Evolutionary conservation across 768 basidiomycete genomes (phyloP).

Genomic region (Boletus coccyginus): DNA sequence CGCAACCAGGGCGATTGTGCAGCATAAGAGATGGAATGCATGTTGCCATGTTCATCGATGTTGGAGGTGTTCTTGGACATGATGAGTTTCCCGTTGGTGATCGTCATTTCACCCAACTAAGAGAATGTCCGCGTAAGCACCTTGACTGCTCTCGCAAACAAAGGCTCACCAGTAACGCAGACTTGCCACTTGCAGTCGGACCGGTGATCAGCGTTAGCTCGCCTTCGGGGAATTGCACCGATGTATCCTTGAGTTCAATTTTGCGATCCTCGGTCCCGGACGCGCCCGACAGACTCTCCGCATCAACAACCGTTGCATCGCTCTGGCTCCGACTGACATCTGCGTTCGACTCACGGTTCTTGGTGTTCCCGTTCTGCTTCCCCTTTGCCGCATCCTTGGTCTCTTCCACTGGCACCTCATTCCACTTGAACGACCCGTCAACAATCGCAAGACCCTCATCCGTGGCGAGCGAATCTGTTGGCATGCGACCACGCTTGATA

Average conservation of each 20-base stretch:
- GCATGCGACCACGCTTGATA: conserved; percentile 40
- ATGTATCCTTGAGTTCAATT: conserved; percentile 43
- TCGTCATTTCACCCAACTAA: too few relatives aligned
- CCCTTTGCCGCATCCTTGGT: too few relatives aligned
- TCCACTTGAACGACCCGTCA: too few relatives aligned
- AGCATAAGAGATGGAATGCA: conserved; percentile 67
- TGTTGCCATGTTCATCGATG: conserved; percentile 58
- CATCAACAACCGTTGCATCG: conserved; percentile 15
- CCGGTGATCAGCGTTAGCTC: too few relatives aligned
- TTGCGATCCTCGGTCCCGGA: conserved; percentile 26
- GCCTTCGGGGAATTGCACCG: too few relatives aligned
- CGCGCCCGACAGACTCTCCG: conserved; percentile 10
- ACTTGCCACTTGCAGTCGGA: too few relatives aligned
- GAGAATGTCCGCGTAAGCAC: too few relatives aligned
- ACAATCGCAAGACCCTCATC: too few relatives aligned
- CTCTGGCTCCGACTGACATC: not conserved
- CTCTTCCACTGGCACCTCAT: too few relatives aligned
- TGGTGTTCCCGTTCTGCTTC: conserved; percentile 4
- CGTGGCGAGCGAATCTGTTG: conserved; percentile 23
- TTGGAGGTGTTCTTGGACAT: conserved; percentile 49
- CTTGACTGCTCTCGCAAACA: too few relatives aligned
- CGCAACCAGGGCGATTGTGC: conserved; percentile 74
- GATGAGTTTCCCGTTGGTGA: too few relatives aligned
- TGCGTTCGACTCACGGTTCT: not conserved
- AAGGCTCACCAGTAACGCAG: too few relatives aligned